These are phyloP conservation scores for Didymella lethalis DNA, from an alignment of 2,329 filamentous ascomycete genomes.

Conservation along the genomic window DNA sequence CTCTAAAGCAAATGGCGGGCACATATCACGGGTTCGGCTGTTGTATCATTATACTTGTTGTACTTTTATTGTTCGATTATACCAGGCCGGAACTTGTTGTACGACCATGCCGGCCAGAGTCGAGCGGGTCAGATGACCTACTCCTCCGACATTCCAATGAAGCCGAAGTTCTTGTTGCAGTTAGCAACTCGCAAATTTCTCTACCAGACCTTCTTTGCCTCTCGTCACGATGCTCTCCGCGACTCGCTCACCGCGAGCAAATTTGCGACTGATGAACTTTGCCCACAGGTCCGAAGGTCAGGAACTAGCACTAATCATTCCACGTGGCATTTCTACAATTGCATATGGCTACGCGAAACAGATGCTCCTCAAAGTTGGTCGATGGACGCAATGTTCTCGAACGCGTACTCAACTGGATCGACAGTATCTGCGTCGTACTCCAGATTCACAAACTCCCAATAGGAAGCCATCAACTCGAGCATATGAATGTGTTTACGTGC, in stretches of 20 bases:
- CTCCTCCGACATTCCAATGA: not conserved
- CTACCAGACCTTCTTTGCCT: not conserved
- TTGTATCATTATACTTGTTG: constrained; percentile 6
- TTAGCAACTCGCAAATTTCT: not conserved
- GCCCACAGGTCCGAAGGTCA: not conserved
- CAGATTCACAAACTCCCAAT: too few relatives aligned
- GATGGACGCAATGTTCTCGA: too few relatives aligned
- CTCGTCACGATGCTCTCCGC: not conserved
- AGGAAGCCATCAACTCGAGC: too few relatives aligned
- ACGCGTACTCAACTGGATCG: too few relatives aligned
- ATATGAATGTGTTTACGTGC: too few relatives aligned
- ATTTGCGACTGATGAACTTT: not conserved
- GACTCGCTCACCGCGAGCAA: not conserved
- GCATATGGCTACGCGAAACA: not conserved
- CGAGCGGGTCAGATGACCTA: not conserved
- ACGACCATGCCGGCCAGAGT: not conserved
- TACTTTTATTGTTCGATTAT: not conserved
- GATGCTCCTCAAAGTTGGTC: not conserved
- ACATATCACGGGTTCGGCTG: not conserved
- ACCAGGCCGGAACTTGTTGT: not conserved
- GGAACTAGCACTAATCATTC: not conserved
- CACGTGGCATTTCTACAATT: not conserved
- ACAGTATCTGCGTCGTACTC: too few relatives aligned
- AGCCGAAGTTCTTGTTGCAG: not conserved
- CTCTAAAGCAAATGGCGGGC: constrained; percentile 7